Conservation (phyloP, 768 basidiomycete genomes). For the Leccinum arenicola region DNA sequence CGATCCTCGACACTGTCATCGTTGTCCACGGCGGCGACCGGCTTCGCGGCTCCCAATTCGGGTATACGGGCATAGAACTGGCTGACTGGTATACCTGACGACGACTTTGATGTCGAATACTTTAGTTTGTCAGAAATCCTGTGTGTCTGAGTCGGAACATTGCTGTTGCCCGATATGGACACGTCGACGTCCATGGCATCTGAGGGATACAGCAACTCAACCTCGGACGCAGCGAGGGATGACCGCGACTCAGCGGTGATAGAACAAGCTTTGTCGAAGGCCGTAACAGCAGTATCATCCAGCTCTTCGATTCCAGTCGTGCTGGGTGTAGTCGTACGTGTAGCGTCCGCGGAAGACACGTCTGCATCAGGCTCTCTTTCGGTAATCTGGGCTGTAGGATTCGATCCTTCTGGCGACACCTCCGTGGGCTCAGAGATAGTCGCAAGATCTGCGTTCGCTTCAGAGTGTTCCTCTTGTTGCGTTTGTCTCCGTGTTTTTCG, state of each 20-base stretch:
- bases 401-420: conserved; percentile 2
- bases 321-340: conserved; percentile 24
- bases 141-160: background rate
- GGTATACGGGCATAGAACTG: conserved; percentile 23
- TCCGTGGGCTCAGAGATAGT: background rate
- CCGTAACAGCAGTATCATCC: conserved; percentile 4
- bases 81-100: conserved; percentile 14
- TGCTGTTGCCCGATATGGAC: background rate
- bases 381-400: background rate
- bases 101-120: conserved; percentile 4
- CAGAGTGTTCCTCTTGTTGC: conserved; percentile 11
- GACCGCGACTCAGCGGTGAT: conserved; percentile 8
- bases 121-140: background rate
- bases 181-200: conserved; percentile 30
- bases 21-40: conserved; percentile 14
- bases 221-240: conserved; percentile 5
- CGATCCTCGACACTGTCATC: conserved; percentile 30
- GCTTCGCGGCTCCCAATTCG: background rate
- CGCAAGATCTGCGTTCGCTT: conserved; percentile 2
- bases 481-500: conserved; percentile 24
- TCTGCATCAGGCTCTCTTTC: conserved; percentile 15
- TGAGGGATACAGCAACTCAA: conserved; percentile 14
- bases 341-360: conserved; percentile 13
- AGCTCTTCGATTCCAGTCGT: conserved; percentile 13
- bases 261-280: conserved; percentile 18